Evolutionary conservation across 2,329 filamentous ascomycete genomes (phyloP), one percentile per base, ranked within the genome.

Genomic region (Exophiala mesophila): DNA sequence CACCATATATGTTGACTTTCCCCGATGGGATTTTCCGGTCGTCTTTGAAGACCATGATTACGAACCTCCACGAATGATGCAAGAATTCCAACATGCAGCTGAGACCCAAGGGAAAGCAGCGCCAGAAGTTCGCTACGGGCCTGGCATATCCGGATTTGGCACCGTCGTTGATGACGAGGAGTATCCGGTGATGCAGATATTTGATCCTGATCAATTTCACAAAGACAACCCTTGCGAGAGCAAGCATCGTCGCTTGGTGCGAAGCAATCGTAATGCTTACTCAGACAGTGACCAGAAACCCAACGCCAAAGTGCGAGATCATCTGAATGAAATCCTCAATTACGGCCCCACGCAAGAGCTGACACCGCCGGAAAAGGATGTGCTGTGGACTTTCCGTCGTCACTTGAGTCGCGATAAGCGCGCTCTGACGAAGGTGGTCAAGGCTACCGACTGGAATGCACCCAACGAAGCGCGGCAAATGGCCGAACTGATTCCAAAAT

Each of bases 381-480:
- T 96, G 38, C 80, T 98, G 15, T 98, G 94, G 94, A 92, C 94
- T 57, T 98, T 97, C 68, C 78, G 92, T 45, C 94, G 97, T 63
- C 90, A 96, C 62, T 67, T 98, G 16, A 92, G 89, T 1, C 77
- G 88, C 44, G 89, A 98, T 62, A 98, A 98, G 64, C 74, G 84
- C 56, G 85, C 90, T 2, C 72, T 97, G 44, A 98, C 90, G 23
- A 98, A 98, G 58, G 94, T 98, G 55, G 88, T 97, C 62, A 98
- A 97, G 63, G 96, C 90, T 0, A 90, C 96, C 28, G 89, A 94
- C 54, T 98, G 92, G 90, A 80, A 78, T 36, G 90, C 95, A 61
- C 76, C 78, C 34, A 80, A 80, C 48, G 90, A 98, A 70, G 82
- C 85, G 3, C 83, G 85, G 45, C 88, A 96, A 67, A 89, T 90